These are phyloP conservation scores for Cladophialophora bantiana DNA, from an alignment of 2,329 filamentous ascomycete genomes.

Conservation along the genomic window DNA sequence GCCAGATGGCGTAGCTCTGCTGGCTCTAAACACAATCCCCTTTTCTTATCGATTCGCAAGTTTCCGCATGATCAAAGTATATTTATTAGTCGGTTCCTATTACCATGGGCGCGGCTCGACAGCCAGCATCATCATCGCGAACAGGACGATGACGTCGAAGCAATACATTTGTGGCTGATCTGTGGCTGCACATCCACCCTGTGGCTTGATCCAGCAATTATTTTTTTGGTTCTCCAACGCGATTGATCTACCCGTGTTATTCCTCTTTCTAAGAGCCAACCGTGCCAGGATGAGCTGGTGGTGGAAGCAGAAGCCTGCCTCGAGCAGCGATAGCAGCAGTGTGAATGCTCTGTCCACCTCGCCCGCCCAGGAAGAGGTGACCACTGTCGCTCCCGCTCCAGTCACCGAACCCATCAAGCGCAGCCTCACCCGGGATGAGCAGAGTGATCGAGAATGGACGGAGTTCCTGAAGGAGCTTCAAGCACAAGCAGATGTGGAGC, in stretches of 20 bases:
- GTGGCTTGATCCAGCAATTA: slow-evolving; percentile 14
- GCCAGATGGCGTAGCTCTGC: not conserved
- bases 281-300: slow-evolving; percentile 55
- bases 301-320: slow-evolving; percentile 48
- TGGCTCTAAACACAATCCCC: not conserved
- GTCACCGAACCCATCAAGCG: slow-evolving; percentile 39
- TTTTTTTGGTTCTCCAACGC: not conserved
- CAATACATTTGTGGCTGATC: slow-evolving; percentile 20
- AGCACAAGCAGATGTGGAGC: slow-evolving; percentile 37
- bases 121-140: slow-evolving; percentile 6
- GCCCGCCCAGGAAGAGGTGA: not conserved
- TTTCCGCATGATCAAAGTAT: not conserved
- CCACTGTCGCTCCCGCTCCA: slow-evolving; percentile 30
- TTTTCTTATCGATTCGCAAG: not conserved
- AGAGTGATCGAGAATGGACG: slow-evolving; percentile 62
- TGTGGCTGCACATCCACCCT: slow-evolving; percentile 2
- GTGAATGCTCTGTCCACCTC: slow-evolving; percentile 12
- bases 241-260: not conserved
- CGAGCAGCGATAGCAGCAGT: slow-evolving; percentile 19
- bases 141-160: slow-evolving; percentile 11
- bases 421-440: slow-evolving; percentile 52
- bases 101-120: slow-evolving; percentile 8
- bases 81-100: slow-evolving; percentile 14
- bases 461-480: slow-evolving; percentile 60
- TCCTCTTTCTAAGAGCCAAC: not conserved